These are phyloP conservation scores for Macrocybe gigantea DNA, from an alignment of 768 basidiomycete species.

Conservation along the genomic window DNA sequence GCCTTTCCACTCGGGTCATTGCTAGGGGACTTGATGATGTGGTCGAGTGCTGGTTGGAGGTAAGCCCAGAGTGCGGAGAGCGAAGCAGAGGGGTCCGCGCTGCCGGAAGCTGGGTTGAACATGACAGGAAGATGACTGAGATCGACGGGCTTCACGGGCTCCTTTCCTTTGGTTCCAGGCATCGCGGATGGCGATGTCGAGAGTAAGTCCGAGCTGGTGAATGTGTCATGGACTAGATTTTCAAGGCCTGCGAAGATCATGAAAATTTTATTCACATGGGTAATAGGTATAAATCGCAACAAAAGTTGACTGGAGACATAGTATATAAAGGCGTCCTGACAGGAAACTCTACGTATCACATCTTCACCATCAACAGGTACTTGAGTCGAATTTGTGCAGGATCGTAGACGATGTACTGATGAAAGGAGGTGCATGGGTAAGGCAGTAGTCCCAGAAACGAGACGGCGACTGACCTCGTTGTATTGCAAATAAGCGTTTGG, in stretches of 20 bases:
- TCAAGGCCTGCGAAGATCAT: background rate
- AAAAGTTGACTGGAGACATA: background rate
- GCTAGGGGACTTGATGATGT: slow-evolving; percentile 67
- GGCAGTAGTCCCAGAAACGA: background rate
- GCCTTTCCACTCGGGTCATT: slow-evolving; percentile 52
- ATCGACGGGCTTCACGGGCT: slow-evolving; percentile 9
- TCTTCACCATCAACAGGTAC: slow-evolving; percentile 53
- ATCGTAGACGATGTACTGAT: slow-evolving; percentile 59
- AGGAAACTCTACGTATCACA: slow-evolving; percentile 16
- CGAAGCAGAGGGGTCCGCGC: slow-evolving; percentile 70
- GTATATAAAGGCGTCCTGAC: slow-evolving; percentile 2
- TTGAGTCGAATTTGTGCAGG: slow-evolving; percentile 49
- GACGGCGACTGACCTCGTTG: slow-evolving; percentile 42
- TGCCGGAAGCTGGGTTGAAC: slow-evolving; percentile 52
- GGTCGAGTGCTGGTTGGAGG: slow-evolving; percentile 67
- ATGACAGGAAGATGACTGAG: slow-evolving; percentile 22
- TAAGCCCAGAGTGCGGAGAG: slow-evolving; percentile 71
- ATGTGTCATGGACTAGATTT: background rate
- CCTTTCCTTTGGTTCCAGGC: slow-evolving; percentile 26
- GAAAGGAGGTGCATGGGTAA: background rate
- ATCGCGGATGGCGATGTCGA: slow-evolving; percentile 6
- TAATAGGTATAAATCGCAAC: background rate
- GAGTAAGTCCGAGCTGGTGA: background rate
- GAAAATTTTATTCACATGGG: background rate
- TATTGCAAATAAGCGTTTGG: slow-evolving; percentile 35